Percentiles rank a stretch among this genome's conserved stretches.
These are phyloP conservation scores for Mortierella sp. DNA, from an alignment of 371 early-diverging fungal genomes.

Conservation along the genomic window DNA sequence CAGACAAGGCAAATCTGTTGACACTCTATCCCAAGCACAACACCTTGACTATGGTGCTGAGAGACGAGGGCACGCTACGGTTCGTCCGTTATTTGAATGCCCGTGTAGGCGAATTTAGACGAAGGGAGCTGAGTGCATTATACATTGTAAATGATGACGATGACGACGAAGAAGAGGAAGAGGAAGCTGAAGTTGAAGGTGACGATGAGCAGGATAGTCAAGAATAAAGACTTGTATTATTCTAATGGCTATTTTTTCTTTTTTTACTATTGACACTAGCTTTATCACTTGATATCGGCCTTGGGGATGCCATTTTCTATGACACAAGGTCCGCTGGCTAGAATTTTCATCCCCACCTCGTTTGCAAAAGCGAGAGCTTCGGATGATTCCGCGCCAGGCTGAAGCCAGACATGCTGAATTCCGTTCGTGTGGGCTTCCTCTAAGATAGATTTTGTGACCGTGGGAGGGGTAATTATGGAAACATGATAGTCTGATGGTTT, in stretches of 20 bases:
- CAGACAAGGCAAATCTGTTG: constrained; percentile 65
- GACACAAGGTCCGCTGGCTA: constrained; percentile 82
- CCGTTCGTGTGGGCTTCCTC: constrained; percentile 73
- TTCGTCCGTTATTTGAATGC: constrained; percentile 67
- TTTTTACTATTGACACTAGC: neutral
- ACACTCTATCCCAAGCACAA: constrained; percentile 63
- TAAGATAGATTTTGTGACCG: constrained; percentile 72
- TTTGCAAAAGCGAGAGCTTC: constrained; percentile 66
- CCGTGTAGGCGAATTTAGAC: constrained; percentile 50
- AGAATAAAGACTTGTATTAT: constrained; percentile 2
- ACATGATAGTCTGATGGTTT: constrained; percentile 54
- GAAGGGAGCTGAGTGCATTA: constrained; percentile 47
- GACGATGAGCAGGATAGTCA: constrained; percentile 12
- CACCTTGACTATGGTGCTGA: constrained; percentile 63
- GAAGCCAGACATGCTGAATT: constrained; percentile 81
- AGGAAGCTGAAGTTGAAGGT: constrained; percentile 15
- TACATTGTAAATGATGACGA: constrained; percentile 45
- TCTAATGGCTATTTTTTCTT: neutral
- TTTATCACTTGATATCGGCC: neutral
- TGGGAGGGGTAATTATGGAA: constrained; percentile 87
- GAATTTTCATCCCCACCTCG: constrained; percentile 65
- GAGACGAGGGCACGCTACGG: constrained; percentile 64
- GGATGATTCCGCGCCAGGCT: constrained; percentile 82
- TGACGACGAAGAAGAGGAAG: constrained; percentile 46
- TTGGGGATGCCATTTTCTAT: constrained; percentile 70